Evolutionary conservation across 495 filamentous ascomycete species (phyloP).

Genomic region (Hyaloscypha hepaticicola): DNA sequence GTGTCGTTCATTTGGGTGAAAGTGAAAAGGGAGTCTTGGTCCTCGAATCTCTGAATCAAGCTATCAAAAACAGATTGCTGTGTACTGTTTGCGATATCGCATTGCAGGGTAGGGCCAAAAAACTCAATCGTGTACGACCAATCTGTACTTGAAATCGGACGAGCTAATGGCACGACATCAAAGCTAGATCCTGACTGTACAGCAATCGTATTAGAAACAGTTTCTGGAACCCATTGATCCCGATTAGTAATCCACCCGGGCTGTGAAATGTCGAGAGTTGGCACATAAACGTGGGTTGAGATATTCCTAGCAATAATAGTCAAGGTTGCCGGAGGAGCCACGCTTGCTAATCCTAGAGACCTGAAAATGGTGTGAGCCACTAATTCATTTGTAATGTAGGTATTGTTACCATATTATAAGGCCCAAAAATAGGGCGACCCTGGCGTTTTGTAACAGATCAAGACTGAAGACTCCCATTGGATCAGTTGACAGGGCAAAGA

Average conservation of each 20-base stretch:
- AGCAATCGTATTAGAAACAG: neutral
- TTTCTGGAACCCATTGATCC: neutral
- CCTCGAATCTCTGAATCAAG: too few relatives aligned
- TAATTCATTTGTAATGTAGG: neutral
- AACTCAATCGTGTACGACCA: slow-evolving; percentile 17
- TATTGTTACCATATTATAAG: slow-evolving; percentile 1
- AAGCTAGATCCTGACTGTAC: neutral
- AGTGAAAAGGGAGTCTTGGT: too few relatives aligned
- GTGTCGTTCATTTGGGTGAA: too few relatives aligned
- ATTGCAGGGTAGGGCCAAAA: slow-evolving; percentile 11
- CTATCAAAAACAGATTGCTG: neutral
- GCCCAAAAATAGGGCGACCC: neutral
- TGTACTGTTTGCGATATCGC: neutral
- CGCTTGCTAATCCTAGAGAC: slow-evolving; percentile 6
- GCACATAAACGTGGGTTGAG: neutral
- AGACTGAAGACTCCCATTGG: slow-evolving; percentile 3
- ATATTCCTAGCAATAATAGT: too few relatives aligned
- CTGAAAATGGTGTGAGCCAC: too few relatives aligned
- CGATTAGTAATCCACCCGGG: neutral
- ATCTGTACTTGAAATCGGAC: neutral
- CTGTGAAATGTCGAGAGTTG: neutral
- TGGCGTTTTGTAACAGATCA: slow-evolving; percentile 12
- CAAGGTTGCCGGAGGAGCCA: slow-evolving; percentile 7
- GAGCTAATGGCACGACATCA: neutral
- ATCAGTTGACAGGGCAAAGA: slow-evolving; percentile 16